Conservation (phyloP, 805 yeast genomes). For the Zygotorulaspora danielsina region DNA sequence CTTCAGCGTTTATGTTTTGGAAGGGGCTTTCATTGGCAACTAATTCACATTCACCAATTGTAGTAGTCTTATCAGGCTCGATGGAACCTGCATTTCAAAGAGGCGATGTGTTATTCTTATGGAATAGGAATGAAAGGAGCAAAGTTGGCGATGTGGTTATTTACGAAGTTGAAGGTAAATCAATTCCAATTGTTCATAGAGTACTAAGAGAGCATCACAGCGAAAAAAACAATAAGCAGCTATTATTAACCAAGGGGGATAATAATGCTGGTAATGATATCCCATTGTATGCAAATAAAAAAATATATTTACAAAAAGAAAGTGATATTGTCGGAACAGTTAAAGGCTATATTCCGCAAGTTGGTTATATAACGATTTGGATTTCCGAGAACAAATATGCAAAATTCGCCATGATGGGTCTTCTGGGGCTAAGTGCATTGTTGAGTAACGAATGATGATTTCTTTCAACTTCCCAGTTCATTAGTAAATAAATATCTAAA, state of each 20-base stretch:
- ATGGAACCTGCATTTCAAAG: slow-evolving; percentile 99
- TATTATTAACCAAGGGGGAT: slow-evolving; percentile 90
- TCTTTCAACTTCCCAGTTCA: not conserved
- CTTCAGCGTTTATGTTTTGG: slow-evolving; percentile 92
- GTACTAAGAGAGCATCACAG: slow-evolving; percentile 80
- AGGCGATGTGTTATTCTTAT: slow-evolving; percentile 86
- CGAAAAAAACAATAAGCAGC: slow-evolving; percentile 46
- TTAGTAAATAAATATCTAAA: too few species aligned
- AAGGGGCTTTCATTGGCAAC: slow-evolving; percentile 71
- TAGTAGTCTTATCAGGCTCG: slow-evolving; percentile 94
- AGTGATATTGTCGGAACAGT: slow-evolving; percentile 85
- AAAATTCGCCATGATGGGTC: slow-evolving; percentile 70
- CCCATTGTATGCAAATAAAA: slow-evolving; percentile 72
- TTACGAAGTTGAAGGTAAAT: slow-evolving; percentile 71
- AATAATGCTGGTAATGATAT: slow-evolving; percentile 91
- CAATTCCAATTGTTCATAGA: slow-evolving; percentile 95
- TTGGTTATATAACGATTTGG: slow-evolving; percentile 88
- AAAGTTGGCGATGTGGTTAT: slow-evolving; percentile 92
- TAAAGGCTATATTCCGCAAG: slow-evolving; percentile 82
- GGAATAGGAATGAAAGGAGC: slow-evolving; percentile 71
- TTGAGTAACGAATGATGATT: slow-evolving; percentile 47
- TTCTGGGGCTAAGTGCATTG: slow-evolving; percentile 67
- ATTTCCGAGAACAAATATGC: slow-evolving; percentile 84
- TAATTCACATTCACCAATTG: slow-evolving; percentile 87
- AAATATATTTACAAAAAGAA: slow-evolving; percentile 69